Conservation (phyloP, 306 rosid genomes). For the Betula pendula region DNA sequence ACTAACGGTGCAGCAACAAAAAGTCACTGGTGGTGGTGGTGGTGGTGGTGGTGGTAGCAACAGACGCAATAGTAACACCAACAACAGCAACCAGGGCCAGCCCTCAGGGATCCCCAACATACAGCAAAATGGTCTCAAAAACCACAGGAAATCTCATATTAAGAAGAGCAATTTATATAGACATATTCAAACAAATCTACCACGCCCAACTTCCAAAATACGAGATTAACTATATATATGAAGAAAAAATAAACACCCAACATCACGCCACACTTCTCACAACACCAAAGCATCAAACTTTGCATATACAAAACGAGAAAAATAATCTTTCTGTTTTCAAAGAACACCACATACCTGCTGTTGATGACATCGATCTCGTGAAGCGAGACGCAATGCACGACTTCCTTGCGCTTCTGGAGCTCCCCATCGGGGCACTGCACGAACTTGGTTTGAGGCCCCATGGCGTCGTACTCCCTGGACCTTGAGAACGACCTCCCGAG, state of each 20-base stretch:
- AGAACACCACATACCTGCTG: conserved; percentile 62
- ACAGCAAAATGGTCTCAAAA: background rate
- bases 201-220: background rate
- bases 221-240: too few species aligned
- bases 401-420: conserved; percentile 98
- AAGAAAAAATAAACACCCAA: background rate
- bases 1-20: background rate
- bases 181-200: background rate
- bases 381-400: conserved; percentile 94
- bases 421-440: conserved; percentile 98
- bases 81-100: background rate
- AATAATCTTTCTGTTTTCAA: background rate
- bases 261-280: background rate
- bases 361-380: conserved; percentile 98
- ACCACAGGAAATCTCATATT: background rate
- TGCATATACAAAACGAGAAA: background rate
- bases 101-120: background rate
- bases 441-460: conserved; percentile 87
- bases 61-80: background rate
- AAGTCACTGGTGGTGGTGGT: background rate
- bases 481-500: conserved; percentile 89
- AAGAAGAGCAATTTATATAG: background rate
- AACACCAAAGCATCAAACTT: background rate
- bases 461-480: conserved; percentile 94
- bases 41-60: background rate